Base-by-base conservation (phyloP, 2,329 filamentous ascomycete species). In the Chaetomium sp. region DNA sequence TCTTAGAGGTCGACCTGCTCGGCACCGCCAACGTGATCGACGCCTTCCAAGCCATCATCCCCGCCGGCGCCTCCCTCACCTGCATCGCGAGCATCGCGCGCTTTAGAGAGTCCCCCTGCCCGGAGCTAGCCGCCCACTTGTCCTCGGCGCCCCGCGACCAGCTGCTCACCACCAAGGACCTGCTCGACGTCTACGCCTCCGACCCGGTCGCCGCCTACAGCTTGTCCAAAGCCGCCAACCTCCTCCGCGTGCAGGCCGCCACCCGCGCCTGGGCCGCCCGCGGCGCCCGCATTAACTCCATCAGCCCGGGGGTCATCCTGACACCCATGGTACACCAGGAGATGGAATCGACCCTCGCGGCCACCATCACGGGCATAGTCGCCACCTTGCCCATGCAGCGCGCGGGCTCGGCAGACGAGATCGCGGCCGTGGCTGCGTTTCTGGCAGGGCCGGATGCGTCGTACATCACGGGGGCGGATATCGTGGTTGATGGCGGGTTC, bases 11-110 rank as follows among this genome's bases (percentile, higher is more conserved):
- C 53, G 70, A 71, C 58, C 64, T 72, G 9, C 47, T 70, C 38
- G 70, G 70, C 27, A 71, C 70, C 1, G 70, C 67, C 27, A 65
- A 70, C 51, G 68, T 70, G 16, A 67, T 72, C 25, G 70, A 72
- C 16, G 70, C 70, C 8, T 72, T 72, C 57, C 31, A 49, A 5
- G 58, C 63, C 1, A 38, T 70, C 21, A 59, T 68, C 13, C 54
- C 60, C 12, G 49, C 56, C 0, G 70, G 70, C 9, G 57, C 66
- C 7, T 68, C 66, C 4, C 38, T 71, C 25, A 67, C 67, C 12
- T 69, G 66, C 62, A 70, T 72, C 33, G 65, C 70, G 12, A 71
- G 69, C 61, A 70, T 72, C 42, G 67, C 70, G 1, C 64, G 68
- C 21, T 63, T 65, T 62, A 60, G 62, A 6, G 62, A 58, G 19